A percentile compares a stretch with the other conserved stretches of the same genome.
Evolutionary conservation across 331 rosid genomes (phyloP).

Genomic region (Stylosanthes scabra): DNA sequence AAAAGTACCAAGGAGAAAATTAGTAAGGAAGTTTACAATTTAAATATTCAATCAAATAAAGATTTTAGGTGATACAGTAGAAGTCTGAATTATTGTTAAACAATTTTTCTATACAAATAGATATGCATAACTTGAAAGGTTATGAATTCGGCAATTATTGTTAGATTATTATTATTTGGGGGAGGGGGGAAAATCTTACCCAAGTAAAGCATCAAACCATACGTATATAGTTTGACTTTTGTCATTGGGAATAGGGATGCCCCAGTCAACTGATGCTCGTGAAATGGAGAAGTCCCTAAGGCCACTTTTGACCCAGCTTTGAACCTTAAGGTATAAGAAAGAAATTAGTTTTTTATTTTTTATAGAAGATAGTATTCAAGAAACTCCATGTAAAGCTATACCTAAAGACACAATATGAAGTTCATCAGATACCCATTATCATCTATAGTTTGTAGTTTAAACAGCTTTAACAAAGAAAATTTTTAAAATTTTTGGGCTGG

Average conservation of each 20-base stretch:
- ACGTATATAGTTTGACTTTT: constrained; percentile 87
- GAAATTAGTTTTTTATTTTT: constrained; percentile 15
- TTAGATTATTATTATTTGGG: constrained; percentile 4
- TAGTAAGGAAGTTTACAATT: constrained; percentile 21
- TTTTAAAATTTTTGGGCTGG: constrained; percentile 1
- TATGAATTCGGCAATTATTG: constrained; percentile 12
- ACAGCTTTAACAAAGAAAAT: not conserved
- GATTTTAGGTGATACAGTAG: constrained; percentile 7
- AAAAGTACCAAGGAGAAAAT: not conserved
- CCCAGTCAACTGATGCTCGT: constrained; percentile 98
- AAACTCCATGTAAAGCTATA: constrained; percentile 8
- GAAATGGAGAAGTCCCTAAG: constrained; percentile 93
- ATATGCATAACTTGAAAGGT: constrained; percentile 22
- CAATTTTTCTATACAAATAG: constrained; percentile 13
- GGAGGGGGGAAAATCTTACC: constrained; percentile 56
- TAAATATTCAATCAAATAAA: constrained; percentile 13
- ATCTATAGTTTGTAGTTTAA: constrained; percentile 13
- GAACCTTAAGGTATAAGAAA: constrained; percentile 68
- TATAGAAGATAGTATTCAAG: constrained; percentile 10
- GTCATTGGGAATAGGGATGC: constrained; percentile 97
- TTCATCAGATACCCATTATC: constrained; percentile 14
- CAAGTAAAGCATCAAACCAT: constrained; percentile 98
- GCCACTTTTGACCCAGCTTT: constrained; percentile 93
- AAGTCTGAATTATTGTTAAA: constrained; percentile 2
- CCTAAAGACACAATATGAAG: constrained; percentile 13